These are phyloP conservation scores for Cordyceps militaris DNA, from an alignment of 2,329 filamentous ascomycete species.

Conservation along the genomic window DNA sequence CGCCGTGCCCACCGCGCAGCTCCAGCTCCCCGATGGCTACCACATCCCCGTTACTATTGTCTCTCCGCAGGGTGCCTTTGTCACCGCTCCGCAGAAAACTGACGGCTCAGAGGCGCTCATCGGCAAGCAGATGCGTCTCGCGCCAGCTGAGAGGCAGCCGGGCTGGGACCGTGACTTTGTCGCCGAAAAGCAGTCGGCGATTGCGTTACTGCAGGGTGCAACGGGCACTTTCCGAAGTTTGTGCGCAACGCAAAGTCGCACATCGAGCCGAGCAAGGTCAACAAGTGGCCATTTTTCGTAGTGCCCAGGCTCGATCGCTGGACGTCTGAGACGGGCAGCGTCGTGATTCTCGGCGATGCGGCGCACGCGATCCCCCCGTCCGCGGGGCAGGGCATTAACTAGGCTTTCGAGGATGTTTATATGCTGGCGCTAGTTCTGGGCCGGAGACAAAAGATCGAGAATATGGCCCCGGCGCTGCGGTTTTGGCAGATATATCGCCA, in stretches of 20 bases:
- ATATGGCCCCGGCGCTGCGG: conserved; percentile 24
- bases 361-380: conserved; percentile 43
- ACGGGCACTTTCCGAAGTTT: conserved; percentile 29
- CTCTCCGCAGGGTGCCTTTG: conserved; percentile 38
- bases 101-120: conserved; percentile 44
- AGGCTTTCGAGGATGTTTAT: conserved; percentile 44
- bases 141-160: conserved; percentile 27
- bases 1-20: conserved; percentile 28
- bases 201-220: conserved; percentile 28
- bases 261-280: conserved; percentile 28
- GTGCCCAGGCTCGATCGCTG: conserved; percentile 40
- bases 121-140: conserved; percentile 35
- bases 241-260: conserved; percentile 28
- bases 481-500: conserved; percentile 44
- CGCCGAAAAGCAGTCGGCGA: conserved; percentile 30
- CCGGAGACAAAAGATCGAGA: conserved; percentile 17
- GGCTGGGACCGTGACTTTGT: conserved; percentile 35
- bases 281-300: conserved; percentile 43
- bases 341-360: conserved; percentile 41
- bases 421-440: conserved; percentile 34
- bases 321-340: conserved; percentile 29
- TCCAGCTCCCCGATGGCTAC: conserved; percentile 29
- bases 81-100: conserved; percentile 40
- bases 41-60: conserved; percentile 37
- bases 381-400: conserved; percentile 39